Conservation (phyloP, 2,329 filamentous ascomycete species). For the Penicillium freii region DNA sequence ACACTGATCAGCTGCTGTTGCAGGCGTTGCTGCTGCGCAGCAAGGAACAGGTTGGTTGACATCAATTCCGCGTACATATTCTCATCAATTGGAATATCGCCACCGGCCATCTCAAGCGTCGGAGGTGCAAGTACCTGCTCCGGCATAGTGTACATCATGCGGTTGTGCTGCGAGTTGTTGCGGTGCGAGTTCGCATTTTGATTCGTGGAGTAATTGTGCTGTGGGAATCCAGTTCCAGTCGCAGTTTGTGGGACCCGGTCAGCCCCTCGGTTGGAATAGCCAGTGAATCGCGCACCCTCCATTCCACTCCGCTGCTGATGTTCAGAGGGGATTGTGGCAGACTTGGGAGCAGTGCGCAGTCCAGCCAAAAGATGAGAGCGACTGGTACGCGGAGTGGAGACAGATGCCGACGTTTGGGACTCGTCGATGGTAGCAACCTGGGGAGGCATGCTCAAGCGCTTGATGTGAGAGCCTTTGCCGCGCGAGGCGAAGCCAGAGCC, state of each 20-base stretch:
- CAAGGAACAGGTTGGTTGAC: conserved; percentile 86
- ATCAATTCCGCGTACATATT: conserved; percentile 83
- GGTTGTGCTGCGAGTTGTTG: conserved; percentile 37
- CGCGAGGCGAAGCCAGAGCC: conserved; percentile 81
- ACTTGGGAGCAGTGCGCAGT: conserved; percentile 90
- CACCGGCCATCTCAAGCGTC: conserved; percentile 65
- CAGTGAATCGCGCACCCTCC: conserved; percentile 50
- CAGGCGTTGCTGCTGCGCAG: conserved; percentile 89
- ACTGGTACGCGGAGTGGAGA: conserved; percentile 84
- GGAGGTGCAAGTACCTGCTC: conserved; percentile 74
- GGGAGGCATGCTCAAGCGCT: conserved; percentile 78
- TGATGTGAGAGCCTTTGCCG: conserved; percentile 79
- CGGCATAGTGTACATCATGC: conserved; percentile 65
- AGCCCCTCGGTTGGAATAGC: conserved; percentile 43
- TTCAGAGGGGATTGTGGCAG: conserved; percentile 67
- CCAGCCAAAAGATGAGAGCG: conserved; percentile 92
- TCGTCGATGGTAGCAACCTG: conserved; percentile 68
- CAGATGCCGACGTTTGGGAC: conserved; percentile 62
- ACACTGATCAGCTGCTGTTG: conserved; percentile 88
- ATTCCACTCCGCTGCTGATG: conserved; percentile 54
- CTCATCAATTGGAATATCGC: conserved; percentile 76
- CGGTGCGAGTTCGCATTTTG: conserved; percentile 35
- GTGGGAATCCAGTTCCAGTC: conserved; percentile 54
- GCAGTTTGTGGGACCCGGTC: conserved; percentile 59
- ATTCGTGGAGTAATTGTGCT: conserved; percentile 40